A percentile compares a stretch with the other conserved stretches of the same genome.
phyloP scores from a whole-genome alignment of 1,139 yeast species.

The Kodamaea ohmeri region DNA sequence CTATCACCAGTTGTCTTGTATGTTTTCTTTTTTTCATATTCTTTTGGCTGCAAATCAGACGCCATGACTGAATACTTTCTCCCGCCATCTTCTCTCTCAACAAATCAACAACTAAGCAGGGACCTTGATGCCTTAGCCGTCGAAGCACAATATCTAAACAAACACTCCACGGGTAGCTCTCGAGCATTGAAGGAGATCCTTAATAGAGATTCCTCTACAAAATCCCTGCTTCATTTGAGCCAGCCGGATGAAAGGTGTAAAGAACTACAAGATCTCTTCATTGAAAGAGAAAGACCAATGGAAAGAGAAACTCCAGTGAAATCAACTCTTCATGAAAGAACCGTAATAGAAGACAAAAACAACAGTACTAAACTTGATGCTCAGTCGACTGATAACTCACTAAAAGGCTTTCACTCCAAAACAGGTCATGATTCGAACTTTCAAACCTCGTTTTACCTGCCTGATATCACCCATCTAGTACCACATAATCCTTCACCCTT shows the following conservation, averaged over 20 bases:
- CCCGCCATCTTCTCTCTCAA: neutral
- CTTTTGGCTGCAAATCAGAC: conserved; percentile 4
- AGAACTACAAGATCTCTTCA: neutral
- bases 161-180: conserved; percentile 2
- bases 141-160: conserved; percentile 4
- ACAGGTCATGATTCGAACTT: too few species aligned
- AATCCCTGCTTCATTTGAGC: neutral
- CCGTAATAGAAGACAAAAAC: too few species aligned
- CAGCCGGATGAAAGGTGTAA: neutral
- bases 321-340: too few species aligned
- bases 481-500: neutral
- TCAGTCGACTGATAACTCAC: too few species aligned
- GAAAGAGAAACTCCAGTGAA: neutral
- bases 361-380: too few species aligned
- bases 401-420: too few species aligned
- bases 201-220: neutral
- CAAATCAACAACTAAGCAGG: neutral
- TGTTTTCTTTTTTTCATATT: neutral
- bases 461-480: too few species aligned
- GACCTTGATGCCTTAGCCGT: conserved; percentile 3
- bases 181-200: neutral
- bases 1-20: too few species aligned
- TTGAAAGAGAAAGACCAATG: neutral
- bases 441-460: too few species aligned
- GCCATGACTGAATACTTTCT: conserved; percentile 1